Evolutionary conservation across 495 filamentous ascomycete genomes (phyloP), one percentile per base, ranked within the genome.

Genomic region (Aspergillus haitiensis): DNA sequence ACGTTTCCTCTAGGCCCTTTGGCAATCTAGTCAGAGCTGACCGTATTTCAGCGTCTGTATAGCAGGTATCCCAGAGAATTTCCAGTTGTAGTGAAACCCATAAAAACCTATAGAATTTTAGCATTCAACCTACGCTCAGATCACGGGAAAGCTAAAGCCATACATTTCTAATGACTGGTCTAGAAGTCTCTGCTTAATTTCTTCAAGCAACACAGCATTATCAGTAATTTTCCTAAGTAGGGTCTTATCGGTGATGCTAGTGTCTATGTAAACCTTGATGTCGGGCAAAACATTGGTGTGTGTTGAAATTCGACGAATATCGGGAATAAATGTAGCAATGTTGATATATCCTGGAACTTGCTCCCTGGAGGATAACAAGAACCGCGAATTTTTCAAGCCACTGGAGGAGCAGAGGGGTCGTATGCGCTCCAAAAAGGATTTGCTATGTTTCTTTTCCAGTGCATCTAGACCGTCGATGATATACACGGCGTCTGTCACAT

Each of bases 41-140:
- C 5, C 55, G 64, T 18, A 72, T 69, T 45, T 62, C 67, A n/a
- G 39, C 55, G 40, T 70, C 68, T 7, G 68, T 67, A 31, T 48
- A 36, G 52, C 69, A 71, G 34, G 59, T 63, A 33, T 67, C 59
- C 67, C 70, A 72, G 7, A 72, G 50, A 32, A 67, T 67, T 33
- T 72, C 70, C 13, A 72, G 9, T 45, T 70, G 68, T 3, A 70
- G 64, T 51, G 52, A 66, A 4, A 70, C 68, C 70, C 68, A 72
- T 54, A 69, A 42, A 49, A 72, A 72, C 67, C 70, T 68, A 46
- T 45, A 5, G 12, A 18, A 32, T 44, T 32, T 55, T 33, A 55
- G 46, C 44, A 15, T 31, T 40, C 46, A 51, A 7, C 35, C 18
- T 32, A 44, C n/a, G n/a, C n/a, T n/a, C n/a, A n/a, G n/a, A n/a